These are phyloP conservation scores for Colletotrichum tropicicola DNA, from an alignment of 2,329 filamentous ascomycete species.

Conservation along the genomic window DNA sequence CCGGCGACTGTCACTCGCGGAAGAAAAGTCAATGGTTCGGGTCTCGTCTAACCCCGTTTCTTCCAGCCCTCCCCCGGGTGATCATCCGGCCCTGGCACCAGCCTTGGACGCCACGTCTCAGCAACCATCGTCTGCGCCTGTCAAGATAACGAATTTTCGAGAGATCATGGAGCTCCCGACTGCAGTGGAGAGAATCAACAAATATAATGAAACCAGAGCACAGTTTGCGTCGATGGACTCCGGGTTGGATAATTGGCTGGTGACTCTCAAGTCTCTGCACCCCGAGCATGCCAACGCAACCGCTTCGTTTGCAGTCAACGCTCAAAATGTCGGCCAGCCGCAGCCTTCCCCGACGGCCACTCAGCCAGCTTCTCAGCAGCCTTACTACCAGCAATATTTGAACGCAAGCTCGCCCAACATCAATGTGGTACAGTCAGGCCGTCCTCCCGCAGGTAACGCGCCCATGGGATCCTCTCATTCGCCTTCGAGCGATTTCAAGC, in stretches of 20 bases:
- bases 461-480: conserved; percentile 47
- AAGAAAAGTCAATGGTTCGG: conserved; percentile 53
- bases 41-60: conserved; percentile 44
- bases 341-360: conserved; percentile 34
- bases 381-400: conserved; percentile 66
- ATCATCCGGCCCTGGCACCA: conserved; percentile 44
- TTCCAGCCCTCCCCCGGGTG: conserved; percentile 47
- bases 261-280: conserved; percentile 51
- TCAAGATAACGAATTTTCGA: conserved; percentile 69
- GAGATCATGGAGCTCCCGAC: conserved; percentile 79
- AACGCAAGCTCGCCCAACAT: conserved; percentile 53
- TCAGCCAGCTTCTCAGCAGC: conserved; percentile 47
- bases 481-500: conserved; percentile 55
- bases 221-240: conserved; percentile 78
- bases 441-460: conserved; percentile 45
- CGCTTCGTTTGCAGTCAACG: conserved; percentile 37
- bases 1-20: conserved; percentile 49
- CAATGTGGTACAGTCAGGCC: conserved; percentile 38
- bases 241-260: conserved; percentile 72
- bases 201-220: conserved; percentile 76
- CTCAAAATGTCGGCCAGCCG: conserved; percentile 25
- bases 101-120: conserved; percentile 4
- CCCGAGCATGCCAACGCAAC: conserved; percentile 57
- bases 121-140: conserved; percentile 14
- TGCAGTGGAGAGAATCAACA: conserved; percentile 73